Percentiles rank a stretch among this genome's conserved stretches.
These are phyloP conservation scores for Eremothecium cymbalariae DNA, from an alignment of 1,139 yeast species.

Conservation along the genomic window DNA sequence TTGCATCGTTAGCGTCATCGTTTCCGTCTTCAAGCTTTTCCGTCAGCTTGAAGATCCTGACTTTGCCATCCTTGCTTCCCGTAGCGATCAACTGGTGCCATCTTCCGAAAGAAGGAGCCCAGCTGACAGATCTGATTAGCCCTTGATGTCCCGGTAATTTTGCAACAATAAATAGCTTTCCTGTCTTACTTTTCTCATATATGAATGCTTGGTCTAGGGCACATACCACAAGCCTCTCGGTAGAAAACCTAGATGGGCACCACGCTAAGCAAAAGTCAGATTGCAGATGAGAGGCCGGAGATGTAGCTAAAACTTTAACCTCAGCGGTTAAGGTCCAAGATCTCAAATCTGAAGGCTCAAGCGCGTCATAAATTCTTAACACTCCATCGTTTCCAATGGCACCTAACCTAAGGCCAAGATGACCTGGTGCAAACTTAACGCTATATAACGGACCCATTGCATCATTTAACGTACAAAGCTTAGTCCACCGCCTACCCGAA, in stretches of 20 bases:
- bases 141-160: slow-evolving; percentile 72
- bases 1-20: slow-evolving; percentile 11
- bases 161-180: slow-evolving; percentile 40
- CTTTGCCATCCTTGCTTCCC: slow-evolving; percentile 90
- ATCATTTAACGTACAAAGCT: slow-evolving; percentile 68
- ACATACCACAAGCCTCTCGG: slow-evolving; percentile 75
- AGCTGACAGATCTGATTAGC: slow-evolving; percentile 76
- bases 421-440: slow-evolving; percentile 82
- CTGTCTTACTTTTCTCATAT: slow-evolving; percentile 46
- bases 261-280: slow-evolving; percentile 82
- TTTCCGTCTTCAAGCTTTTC: slow-evolving; percentile 33
- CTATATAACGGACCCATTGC: slow-evolving; percentile 86
- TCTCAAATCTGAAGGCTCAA: slow-evolving; percentile 78
- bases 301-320: slow-evolving; percentile 52
- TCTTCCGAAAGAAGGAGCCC: slow-evolving; percentile 98
- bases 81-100: slow-evolving; percentile 85
- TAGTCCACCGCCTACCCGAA: slow-evolving; percentile 76
- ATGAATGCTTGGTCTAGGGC: slow-evolving; percentile 84
- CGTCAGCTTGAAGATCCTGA: slow-evolving; percentile 70
- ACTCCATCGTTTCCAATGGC: slow-evolving; percentile 88
- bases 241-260: slow-evolving; percentile 84
- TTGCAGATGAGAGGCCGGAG: slow-evolving; percentile 76
- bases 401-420: slow-evolving; percentile 73
- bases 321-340: slow-evolving; percentile 78
- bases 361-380: slow-evolving; percentile 75